These are phyloP conservation scores for Chlamydomonas sphaeroides DNA, from an alignment of 139 green algal genomes.

Conservation along the genomic window DNA sequence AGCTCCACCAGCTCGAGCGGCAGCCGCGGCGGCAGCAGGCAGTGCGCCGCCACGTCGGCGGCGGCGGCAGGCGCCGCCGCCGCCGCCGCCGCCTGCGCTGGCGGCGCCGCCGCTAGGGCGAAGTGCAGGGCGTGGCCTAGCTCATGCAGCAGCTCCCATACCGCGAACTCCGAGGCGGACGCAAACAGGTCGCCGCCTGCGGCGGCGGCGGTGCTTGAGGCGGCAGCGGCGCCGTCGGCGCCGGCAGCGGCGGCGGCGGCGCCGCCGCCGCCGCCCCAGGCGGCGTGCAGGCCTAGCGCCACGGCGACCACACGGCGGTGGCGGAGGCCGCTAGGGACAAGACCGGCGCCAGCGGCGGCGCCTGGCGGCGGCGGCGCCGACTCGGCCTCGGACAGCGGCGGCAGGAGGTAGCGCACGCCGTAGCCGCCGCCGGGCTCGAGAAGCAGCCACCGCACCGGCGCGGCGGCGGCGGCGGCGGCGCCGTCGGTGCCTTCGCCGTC, in stretches of 20 bases:
- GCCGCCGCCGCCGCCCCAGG: background rate
- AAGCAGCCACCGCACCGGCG: constrained; percentile 2
- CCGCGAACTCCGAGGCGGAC: constrained; percentile 2
- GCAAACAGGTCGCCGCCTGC: background rate
- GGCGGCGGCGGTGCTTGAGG: too few species aligned
- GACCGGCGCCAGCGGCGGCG: too few species aligned
- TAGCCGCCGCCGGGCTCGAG: background rate
- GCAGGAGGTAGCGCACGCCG: constrained; percentile 21
- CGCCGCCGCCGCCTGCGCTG: background rate
- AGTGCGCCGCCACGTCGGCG: background rate
- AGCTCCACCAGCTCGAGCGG: constrained; percentile 40
- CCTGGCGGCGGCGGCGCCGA: background rate
- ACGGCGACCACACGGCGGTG: constrained; percentile 28
- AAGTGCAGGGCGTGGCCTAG: constrained; percentile 36
- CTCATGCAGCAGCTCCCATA: constrained; percentile 43
- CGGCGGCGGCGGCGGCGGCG: background rate
- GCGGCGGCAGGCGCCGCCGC: background rate
- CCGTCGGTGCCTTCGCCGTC: background rate
- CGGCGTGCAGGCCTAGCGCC: constrained; percentile 24
- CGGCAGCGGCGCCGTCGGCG: background rate
- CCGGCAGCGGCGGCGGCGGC: too few species aligned
- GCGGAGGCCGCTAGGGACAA: too few species aligned
- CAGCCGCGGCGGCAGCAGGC: constrained; percentile 1
- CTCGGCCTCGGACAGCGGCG: background rate
- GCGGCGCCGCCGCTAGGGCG: constrained; percentile 3